Percentiles rank a stretch among this genome's conserved stretches.
Evolutionary conservation across 768 basidiomycete species (phyloP).

Genomic region (Suillus plorans): DNA sequence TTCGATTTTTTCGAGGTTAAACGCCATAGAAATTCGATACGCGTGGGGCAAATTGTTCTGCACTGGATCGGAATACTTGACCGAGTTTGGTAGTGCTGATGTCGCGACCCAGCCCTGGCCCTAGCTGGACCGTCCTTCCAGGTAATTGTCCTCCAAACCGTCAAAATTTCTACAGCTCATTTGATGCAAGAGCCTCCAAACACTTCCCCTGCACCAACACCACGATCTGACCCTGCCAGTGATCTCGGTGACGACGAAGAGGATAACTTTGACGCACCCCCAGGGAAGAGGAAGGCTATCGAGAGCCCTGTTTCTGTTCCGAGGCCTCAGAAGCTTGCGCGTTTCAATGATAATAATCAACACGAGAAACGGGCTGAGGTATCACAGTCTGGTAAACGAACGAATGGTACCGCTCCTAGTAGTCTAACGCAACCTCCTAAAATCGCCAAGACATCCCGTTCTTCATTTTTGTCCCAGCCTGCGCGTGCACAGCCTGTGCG

Average conservation of each 20-base stretch:
- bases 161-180: not conserved
- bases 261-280: conserved; percentile 14
- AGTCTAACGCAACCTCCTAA: conserved; percentile 13
- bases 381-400: not conserved
- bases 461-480: not conserved
- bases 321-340: conserved; percentile 19
- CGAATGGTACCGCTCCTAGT: conserved; percentile 5
- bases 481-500: not conserved
- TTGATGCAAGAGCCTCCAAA: conserved; percentile 20
- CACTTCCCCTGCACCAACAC: conserved; percentile 18
- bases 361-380: not conserved
- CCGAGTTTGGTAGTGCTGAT: conserved; percentile 1
- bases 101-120: conserved; percentile 19
- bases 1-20: not conserved
- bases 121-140: conserved; percentile 28
- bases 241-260: conserved; percentile 23
- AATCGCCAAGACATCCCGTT: not conserved
- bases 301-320: conserved; percentile 9
- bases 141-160: conserved; percentile 10
- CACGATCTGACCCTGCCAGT: conserved; percentile 16
- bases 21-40: not conserved
- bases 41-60: not conserved
- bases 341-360: conserved; percentile 14
- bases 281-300: conserved; percentile 28
- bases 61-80: not conserved